These are phyloP conservation scores for Penicillium cinerascens DNA, from an alignment of 495 filamentous ascomycete species.

Conservation along the genomic window DNA sequence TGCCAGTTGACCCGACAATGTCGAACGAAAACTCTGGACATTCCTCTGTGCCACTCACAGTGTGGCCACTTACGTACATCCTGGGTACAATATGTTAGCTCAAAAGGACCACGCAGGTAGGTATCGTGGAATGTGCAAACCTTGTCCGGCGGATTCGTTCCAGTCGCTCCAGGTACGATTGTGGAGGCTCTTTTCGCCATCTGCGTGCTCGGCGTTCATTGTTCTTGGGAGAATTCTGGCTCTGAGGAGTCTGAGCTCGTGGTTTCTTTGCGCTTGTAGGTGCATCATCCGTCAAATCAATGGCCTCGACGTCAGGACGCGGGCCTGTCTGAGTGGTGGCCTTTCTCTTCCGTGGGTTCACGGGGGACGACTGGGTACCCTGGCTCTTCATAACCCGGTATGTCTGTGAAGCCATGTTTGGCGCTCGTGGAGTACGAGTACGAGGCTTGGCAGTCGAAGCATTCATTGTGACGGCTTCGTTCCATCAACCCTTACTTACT, in stretches of 20 bases:
- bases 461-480: not conserved
- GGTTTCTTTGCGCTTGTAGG: slow-evolving; percentile 12
- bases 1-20: slow-evolving; percentile 71
- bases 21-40: slow-evolving; percentile 55
- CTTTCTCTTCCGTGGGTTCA: not conserved
- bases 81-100: slow-evolving; percentile 24
- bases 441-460: not conserved
- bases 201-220: slow-evolving; percentile 41
- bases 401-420: not conserved
- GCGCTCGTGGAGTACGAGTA: not conserved
- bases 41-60: slow-evolving; percentile 35
- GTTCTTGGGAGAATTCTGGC: not conserved
- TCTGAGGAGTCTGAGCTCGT: not conserved
- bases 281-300: slow-evolving; percentile 20
- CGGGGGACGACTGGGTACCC: not conserved
- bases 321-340: not conserved
- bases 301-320: slow-evolving; percentile 1
- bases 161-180: slow-evolving; percentile 37
- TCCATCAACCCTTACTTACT: no score
- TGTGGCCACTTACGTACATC: slow-evolving; percentile 57
- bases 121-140: slow-evolving; percentile 18
- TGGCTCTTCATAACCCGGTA: not conserved
- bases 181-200: slow-evolving; percentile 38
- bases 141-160: slow-evolving; percentile 39
- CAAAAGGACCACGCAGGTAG: not conserved